Evolutionary conservation across 2,329 filamentous ascomycete species (phyloP), one percentile per base, ranked within the genome.

Genomic region (Lachnellula arida): DNA sequence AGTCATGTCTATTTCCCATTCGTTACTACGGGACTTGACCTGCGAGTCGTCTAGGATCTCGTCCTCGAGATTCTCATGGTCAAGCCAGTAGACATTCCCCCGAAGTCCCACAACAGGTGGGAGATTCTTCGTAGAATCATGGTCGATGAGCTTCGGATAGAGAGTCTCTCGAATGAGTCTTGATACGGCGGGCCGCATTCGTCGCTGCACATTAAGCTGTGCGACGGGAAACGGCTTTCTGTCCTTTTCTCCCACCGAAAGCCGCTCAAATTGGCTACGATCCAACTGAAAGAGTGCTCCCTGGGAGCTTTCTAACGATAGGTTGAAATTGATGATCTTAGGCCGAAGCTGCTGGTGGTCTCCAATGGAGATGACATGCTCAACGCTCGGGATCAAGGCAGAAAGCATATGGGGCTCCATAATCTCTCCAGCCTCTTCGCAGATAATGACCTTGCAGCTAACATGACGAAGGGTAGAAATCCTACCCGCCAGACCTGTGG

Each of bases 1-100:
- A 0, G 80, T 78, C 82, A 92, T 86, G 0, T 82, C 73, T 0
- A 86, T 74, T 64, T 92, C 88, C 66, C 75, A 86, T 0, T 64
- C 50, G 54, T 88, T 87, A 17, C 59, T 63, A 12, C 56, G 51
- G 11, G 63, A 64, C 40, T 60, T 63, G 35, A 60, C 49, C 25
- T 55, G 39, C 1, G 9, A 15, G 23, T 63, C 56, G 3, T 32
- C 43, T 14, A 49, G 46, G n/a, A 37, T 15, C 0, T 32, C 47
- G 8, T 66, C 65, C 39, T 69, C 63, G 1, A 54, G 4, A 15
- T 65, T 58, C 6, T 58, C 19, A 25, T 67, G 65, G 35, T 69
- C 60, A 17, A 68, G 57, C 62, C 63, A 67, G 43, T 60, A 68
- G 3, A 66, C 53, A 42, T 64, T 65, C 1, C 65, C 40, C 25